phyloP scores from a whole-genome alignment of 208 protist species.

The Leishmania martiniquensis region DNA sequence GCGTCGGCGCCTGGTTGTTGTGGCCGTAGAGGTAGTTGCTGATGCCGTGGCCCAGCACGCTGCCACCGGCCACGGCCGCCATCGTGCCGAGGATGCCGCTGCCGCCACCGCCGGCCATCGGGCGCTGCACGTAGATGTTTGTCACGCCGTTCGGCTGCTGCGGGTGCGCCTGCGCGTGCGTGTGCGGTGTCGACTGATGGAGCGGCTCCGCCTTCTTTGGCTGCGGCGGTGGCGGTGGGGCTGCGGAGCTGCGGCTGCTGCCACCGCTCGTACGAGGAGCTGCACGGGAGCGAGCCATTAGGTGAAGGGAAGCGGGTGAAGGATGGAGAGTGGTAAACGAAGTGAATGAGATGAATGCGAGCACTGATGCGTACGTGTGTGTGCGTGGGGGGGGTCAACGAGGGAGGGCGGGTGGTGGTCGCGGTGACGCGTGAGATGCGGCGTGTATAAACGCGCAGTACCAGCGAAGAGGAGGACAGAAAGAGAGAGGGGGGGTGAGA shows the following conservation, averaged over 20 bases:
- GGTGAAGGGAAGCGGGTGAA: too few relatives aligned
- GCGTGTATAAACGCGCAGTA: too few relatives aligned
- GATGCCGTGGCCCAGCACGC: slow-evolving; percentile 87
- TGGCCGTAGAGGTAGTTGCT: slow-evolving; percentile 85
- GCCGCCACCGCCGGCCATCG: slow-evolving; percentile 47
- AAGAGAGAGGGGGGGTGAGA: too few relatives aligned
- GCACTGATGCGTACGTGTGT: neutral
- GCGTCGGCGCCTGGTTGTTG: slow-evolving; percentile 65
- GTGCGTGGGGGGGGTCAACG: neutral
- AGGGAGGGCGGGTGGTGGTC: too few relatives aligned
- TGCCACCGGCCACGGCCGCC: slow-evolving; percentile 82
- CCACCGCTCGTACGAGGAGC: slow-evolving; percentile 30
- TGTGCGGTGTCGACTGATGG: slow-evolving; percentile 22
- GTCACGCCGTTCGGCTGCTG: slow-evolving; percentile 59
- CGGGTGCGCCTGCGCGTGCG: slow-evolving; percentile 13
- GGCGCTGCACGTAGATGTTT: slow-evolving; percentile 79
- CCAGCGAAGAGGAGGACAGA: too few relatives aligned
- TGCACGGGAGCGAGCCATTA: slow-evolving; percentile 73
- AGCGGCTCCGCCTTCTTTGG: slow-evolving; percentile 30
- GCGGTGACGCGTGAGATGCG: too few relatives aligned
- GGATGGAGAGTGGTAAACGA: too few relatives aligned
- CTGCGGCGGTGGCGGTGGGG: slow-evolving; percentile 23
- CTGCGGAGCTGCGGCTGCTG: slow-evolving; percentile 17
- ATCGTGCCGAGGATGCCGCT: slow-evolving; percentile 83
- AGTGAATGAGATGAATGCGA: neutral